Evolutionary conservation across 2,329 filamentous ascomycete species (phyloP).

Genomic region (Nannizziopsis barbatae): DNA sequence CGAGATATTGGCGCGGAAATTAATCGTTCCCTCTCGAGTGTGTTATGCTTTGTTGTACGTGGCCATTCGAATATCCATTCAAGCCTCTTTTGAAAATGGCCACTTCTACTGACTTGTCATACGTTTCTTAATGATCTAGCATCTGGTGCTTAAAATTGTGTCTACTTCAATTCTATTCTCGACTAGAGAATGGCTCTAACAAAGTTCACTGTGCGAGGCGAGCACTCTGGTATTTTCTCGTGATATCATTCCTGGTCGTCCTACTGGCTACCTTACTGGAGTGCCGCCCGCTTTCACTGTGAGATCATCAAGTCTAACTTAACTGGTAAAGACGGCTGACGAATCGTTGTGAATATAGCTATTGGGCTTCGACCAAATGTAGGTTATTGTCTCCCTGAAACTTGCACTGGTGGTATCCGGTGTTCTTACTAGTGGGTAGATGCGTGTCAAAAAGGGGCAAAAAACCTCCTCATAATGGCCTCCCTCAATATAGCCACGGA

Average conservation of each 20-base stretch:
- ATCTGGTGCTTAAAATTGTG: slow-evolving; percentile 17
- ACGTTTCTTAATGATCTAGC: slow-evolving; percentile 2
- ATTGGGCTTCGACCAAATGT: slow-evolving; percentile 6
- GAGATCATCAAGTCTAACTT: background rate
- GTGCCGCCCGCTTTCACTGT: slow-evolving; percentile 14
- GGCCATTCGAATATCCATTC: background rate
- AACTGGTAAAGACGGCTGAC: background rate
- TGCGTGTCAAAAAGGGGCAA: slow-evolving; percentile 13
- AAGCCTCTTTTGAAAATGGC: background rate
- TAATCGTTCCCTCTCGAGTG: slow-evolving; percentile 13
- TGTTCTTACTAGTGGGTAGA: slow-evolving; percentile 1
- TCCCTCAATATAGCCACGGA: slow-evolving; percentile 16
- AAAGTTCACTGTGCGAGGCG: slow-evolving; percentile 14
- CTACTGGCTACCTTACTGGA: slow-evolving; percentile 14
- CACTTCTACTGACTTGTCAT: background rate
- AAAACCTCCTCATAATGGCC: slow-evolving; percentile 15
- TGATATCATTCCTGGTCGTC: slow-evolving; percentile 12
- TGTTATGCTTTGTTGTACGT: slow-evolving; percentile 15
- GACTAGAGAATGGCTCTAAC: slow-evolving; percentile 15
- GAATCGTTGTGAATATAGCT: slow-evolving; percentile 3
- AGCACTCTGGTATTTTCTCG: slow-evolving; percentile 12
- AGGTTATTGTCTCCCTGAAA: background rate
- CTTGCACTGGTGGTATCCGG: background rate
- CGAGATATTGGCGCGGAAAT: slow-evolving; percentile 10
- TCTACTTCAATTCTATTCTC: slow-evolving; percentile 15